Evolutionary conservation across 1,139 yeast species (phyloP), one percentile per base, ranked within the genome.

Genomic region (Nakaseomyces kungkrabaensis): DNA sequence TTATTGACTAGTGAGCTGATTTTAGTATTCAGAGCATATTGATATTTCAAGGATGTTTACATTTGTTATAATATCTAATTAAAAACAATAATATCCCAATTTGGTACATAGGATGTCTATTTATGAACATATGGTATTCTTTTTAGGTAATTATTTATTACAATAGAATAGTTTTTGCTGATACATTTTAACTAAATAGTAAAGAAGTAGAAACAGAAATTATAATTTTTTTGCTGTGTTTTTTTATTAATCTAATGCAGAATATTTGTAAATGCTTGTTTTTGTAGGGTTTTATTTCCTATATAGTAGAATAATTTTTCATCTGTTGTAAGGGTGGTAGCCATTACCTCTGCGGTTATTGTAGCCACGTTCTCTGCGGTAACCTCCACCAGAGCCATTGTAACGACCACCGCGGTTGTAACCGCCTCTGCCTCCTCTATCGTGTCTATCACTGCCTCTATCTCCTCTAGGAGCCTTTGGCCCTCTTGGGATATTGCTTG

Each of bases 401-500:
- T 38, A 38, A 37, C 48, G 47, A 29, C 55, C 54, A 27, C 62
- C 63, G 40, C 63, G 61, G 40, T 59, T 56, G 51, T 63, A 56
- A 37, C 68, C 53, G 33, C 58, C 50, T 37, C 59, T 55, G 24
- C 63, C 60, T 25, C 29, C 27, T 17, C 53, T 52, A 25, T 52
- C 50, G 7, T 53, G 51, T 45, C 59, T 57, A 51, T 55, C 59
- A 26, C 59, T 52, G 26, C 60, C 45, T 29, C 52, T 53, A 45
- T 42, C 50, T 31, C 34, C 33, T 17, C 53, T 52, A 36, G 62
- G 59, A 37, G 58, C 61, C 52, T 65, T 63, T 51, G 70, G 70
- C 7, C 72, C 72, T 56, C 67, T 68, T 55, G 73, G 70, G n/a
- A 67, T 54, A 36, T 62, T 61, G 22, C 57, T 58, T 43, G 59